Evolutionary conservation across 257 asterid genomes (phyloP).

Genomic region (Solanum medicagineum): DNA sequence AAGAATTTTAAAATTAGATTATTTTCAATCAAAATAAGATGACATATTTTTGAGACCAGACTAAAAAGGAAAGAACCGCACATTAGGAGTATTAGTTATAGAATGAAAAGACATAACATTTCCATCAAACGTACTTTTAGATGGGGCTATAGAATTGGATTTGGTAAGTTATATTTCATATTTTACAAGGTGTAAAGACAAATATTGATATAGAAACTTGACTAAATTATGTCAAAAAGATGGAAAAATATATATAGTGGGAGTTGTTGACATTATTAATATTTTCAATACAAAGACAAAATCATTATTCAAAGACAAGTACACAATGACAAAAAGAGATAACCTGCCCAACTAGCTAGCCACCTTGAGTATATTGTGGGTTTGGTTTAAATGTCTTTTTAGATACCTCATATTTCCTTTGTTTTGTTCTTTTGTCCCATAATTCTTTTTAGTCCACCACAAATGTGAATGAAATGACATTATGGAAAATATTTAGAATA

Average conservation of each 20-base stretch:
- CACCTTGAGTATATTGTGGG: constrained; percentile 8
- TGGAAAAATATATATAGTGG: constrained; percentile 18
- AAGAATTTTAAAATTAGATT: no score
- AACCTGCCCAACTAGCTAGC: constrained; percentile 1
- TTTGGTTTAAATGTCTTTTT: constrained; percentile 14
- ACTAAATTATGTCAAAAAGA: constrained; percentile 29
- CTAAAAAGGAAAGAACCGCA: no score
- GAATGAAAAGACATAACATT: background rate
- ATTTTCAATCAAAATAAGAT: no score
- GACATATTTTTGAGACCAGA: no score
- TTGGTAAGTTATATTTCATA: constrained; percentile 1
- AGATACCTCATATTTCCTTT: background rate
- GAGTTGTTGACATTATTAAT: constrained; percentile 34
- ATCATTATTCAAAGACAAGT: constrained; percentile 20
- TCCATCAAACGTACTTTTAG: constrained; percentile 3
- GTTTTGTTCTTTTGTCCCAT: background rate
- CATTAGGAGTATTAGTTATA: background rate
- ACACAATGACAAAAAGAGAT: constrained; percentile 18
- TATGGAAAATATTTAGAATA: background rate
- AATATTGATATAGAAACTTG: constrained; percentile 3
- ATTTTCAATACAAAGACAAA: constrained; percentile 8
- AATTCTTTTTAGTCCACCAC: background rate
- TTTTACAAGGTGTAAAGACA: constrained; percentile 12
- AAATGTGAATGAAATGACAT: background rate
- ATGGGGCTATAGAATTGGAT: background rate